Conservation (phyloP, 371 early-diverging fungal species). For the Capniomyces stellatus region DNA sequence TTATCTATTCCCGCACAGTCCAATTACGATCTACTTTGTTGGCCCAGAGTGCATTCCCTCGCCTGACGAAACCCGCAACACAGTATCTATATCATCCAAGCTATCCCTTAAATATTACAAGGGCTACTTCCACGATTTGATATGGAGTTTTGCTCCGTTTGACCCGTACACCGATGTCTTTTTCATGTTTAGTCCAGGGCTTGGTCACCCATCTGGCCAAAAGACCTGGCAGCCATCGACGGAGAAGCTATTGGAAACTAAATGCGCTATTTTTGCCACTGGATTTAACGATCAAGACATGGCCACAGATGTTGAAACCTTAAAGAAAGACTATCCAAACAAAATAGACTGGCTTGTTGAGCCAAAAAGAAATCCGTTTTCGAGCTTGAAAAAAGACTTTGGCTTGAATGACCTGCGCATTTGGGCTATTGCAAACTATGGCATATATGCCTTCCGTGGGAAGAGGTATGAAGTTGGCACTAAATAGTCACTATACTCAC, state of each 20-base stretch:
- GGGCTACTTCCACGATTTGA: conserved; percentile 25
- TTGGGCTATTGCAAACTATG: conserved; percentile 59
- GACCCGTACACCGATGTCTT: conserved; percentile 67
- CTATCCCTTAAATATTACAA: conserved; percentile 25
- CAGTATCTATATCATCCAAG: conserved; percentile 21
- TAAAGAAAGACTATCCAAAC: conserved; percentile 35
- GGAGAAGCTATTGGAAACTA: conserved; percentile 48
- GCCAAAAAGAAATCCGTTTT: conserved; percentile 48
- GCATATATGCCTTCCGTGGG: conserved; percentile 67
- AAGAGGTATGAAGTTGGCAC: conserved; percentile 58
- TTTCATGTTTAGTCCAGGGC: conserved; percentile 65
- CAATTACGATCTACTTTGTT: conserved; percentile 63
- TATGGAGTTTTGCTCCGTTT: conserved; percentile 37
- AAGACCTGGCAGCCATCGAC: conserved; percentile 55
- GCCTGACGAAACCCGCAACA: conserved; percentile 17
- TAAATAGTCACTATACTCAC: conserved; percentile 8
- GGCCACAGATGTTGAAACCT: conserved; percentile 35
- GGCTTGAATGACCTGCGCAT: conserved; percentile 53
- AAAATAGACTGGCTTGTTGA: conserved; percentile 55
- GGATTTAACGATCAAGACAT: conserved; percentile 58
- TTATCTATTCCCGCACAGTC: conserved; percentile 53
- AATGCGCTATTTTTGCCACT: conserved; percentile 63
- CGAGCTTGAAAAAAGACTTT: conserved; percentile 55
- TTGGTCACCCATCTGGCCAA: conserved; percentile 42
- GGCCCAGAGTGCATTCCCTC: conserved; percentile 63